Evolutionary conservation across 1,284 basidiomycete genomes (phyloP), one percentile per base, ranked within the genome.

Genomic region (Cutaneotrichosporon sp.): DNA sequence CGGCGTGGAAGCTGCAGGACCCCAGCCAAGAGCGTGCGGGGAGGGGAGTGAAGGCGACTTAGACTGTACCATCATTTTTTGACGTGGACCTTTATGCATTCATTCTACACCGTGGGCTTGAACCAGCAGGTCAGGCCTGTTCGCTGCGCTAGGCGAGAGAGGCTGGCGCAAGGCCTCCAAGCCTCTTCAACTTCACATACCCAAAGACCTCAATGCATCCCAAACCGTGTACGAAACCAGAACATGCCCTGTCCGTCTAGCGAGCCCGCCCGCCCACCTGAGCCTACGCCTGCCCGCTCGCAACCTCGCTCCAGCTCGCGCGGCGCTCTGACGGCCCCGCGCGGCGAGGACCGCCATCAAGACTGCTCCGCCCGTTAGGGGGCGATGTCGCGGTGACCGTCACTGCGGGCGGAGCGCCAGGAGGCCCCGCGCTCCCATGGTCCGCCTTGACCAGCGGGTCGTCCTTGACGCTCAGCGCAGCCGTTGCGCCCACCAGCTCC

Each of bases 221-320:
- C 31, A 50, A n/a, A 27, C 16, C 47, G 47, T 50, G 47, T 50
- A 31, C 47, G 47, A 47, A 22, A 29, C 16, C 9, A 42, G 10
- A 42, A 24, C 34, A 31, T 13, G 18, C 36, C 53, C 36, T 22
- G 7, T n/a, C 45, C 25, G 6, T 46, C 16, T 55, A 20, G 11
- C 42, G n/a, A n/a, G n/a, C n/a, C n/a, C n/a, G n/a, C n/a, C n/a
- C n/a, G n/a, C n/a, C n/a, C n/a, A n/a, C n/a, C n/a, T n/a, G n/a
- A n/a, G n/a, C n/a, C n/a, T n/a, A n/a, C n/a, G n/a, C n/a, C n/a
- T n/a, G n/a, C n/a, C n/a, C 54, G 20, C 31, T 24, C 50, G 57
- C 61, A n/a, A 63, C 61, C 56, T 71, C 71, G 46, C 70, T 69
- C 64, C 71, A 77, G 57, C 75, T 77, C 43, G 73, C 74, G 34